Evolutionary conservation across 345 rosid species (phyloP).

Genomic region (Dimocarpus longan): DNA sequence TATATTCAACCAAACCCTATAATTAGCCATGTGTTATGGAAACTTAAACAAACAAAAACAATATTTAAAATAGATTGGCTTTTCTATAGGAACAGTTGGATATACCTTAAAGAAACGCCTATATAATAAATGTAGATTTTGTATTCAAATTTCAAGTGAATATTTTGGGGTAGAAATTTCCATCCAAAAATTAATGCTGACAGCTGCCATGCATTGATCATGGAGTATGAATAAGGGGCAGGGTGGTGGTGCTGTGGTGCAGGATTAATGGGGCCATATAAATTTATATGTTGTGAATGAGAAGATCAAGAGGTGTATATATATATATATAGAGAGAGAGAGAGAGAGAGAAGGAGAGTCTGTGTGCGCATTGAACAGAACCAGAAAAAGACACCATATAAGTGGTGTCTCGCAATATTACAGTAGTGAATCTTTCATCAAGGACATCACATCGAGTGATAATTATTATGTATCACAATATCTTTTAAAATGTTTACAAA

Average conservation of each 20-base stretch:
- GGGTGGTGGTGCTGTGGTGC: too few species aligned
- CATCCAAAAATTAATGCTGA: not conserved
- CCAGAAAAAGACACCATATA: too few species aligned
- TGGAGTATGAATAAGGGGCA: not conserved
- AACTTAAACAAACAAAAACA: not conserved
- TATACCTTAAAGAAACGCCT: conserved; percentile 18
- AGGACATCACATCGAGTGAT: too few species aligned
- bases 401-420: too few species aligned
- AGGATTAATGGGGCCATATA: too few species aligned
- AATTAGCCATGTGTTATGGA: not conserved
- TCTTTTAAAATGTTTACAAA: too few species aligned
- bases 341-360: too few species aligned
- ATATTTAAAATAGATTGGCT: not conserved
- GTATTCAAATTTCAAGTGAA: not conserved
- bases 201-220: not conserved
- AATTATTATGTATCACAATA: not conserved
- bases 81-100: not conserved
- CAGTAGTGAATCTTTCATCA: too few species aligned
- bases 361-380: too few species aligned
- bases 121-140: not conserved
- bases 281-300: too few species aligned
- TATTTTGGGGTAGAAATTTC: not conserved
- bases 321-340: too few species aligned
- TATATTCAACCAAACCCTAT: not conserved
- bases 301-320: too few species aligned